Evolutionary conservation across 257 asterid species (phyloP), one percentile per base, ranked within the genome.

Genomic region (Fraxinus pennsylvanica): DNA sequence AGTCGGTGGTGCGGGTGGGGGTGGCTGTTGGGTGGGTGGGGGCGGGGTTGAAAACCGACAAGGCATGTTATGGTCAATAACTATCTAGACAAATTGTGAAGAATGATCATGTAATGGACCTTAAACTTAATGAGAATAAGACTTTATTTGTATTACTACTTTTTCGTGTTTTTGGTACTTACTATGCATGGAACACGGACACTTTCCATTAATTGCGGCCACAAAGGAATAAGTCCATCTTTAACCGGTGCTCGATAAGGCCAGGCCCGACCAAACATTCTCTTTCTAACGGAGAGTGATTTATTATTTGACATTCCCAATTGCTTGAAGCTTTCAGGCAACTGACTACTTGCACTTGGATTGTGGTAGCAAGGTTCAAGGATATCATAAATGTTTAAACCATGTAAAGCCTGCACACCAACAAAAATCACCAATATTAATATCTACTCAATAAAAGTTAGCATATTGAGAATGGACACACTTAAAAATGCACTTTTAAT

Each of bases 181-280:
- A 88, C 94, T 17, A 74, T 1, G 74, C 94, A 90, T 2, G 92
- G 91, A 73, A 88, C 90, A 0, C 2, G 5, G 63, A 61, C 6
- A 45, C 47, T 71, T 29, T 76, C 36, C 77, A 83, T 73, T 22
- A 88, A 69, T 15, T 88, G 83, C 8, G 91, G 85, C 94, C 92
- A 90, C 3, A 77, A 13, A 0, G 91, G 87, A 72, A 90, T 22
- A 33, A 79, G 52, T 13, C 94, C 94, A 14, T 81, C 88, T 43
- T 65, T 79, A 6, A 88, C 89, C 6, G 87, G 89, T 25, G 92
- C 92, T 38, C 87, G 89, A 33, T 80, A 86, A 27, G 94, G 94
- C 94, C 94, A 86, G 22, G 92, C 89, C 21, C 92, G 92, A 0
- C 94, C 94, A 30, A 82, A 88, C 71, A 88, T 85, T 63, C 94